These are phyloP conservation scores for Panaeolus papilionaceus DNA, from an alignment of 768 basidiomycete species.

Conservation along the genomic window DNA sequence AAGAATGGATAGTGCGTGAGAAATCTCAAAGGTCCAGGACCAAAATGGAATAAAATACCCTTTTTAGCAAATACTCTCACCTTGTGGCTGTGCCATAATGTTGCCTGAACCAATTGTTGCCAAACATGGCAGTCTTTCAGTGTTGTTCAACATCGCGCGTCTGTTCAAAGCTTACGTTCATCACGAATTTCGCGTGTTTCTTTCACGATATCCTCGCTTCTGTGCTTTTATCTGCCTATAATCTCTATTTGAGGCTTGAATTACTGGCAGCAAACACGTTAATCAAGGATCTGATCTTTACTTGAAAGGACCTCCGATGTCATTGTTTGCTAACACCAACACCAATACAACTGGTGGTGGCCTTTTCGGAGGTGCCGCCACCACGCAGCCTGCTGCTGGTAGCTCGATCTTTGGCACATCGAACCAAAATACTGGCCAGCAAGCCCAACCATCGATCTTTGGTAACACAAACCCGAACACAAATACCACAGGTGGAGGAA, in stretches of 20 bases:
- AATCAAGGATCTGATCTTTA: conserved; percentile 9
- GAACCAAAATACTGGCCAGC: conserved; percentile 20
- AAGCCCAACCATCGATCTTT: conserved; percentile 25
- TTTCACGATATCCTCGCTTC: conserved; percentile 8
- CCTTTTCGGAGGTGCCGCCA: conserved; percentile 29
- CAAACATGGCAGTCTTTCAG: conserved; percentile 10
- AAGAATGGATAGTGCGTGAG: conserved; percentile 2
- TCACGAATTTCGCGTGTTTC: conserved; percentile 13
- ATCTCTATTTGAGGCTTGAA: neutral
- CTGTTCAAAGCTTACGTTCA: neutral
- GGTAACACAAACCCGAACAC: conserved; percentile 25
- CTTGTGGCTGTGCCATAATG: neutral
- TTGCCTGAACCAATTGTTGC: neutral
- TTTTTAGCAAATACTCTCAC: neutral
- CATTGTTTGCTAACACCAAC: conserved; percentile 30
- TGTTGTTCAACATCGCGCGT: conserved; percentile 14
- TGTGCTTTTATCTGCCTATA: conserved; percentile 6
- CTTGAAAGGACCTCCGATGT: conserved; percentile 26
- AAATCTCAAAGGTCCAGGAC: neutral
- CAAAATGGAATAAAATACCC: neutral
- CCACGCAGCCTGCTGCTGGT: conserved; percentile 22
- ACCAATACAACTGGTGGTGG: conserved; percentile 22
- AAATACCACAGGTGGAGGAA: conserved; percentile 11
- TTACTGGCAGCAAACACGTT: neutral
- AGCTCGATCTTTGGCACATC: conserved; percentile 28